Percentiles rank a stretch among this genome's conserved stretches.
Conservation (phyloP, 2,329 filamentous ascomycete genomes). For the Cercospora canescens region DNA sequence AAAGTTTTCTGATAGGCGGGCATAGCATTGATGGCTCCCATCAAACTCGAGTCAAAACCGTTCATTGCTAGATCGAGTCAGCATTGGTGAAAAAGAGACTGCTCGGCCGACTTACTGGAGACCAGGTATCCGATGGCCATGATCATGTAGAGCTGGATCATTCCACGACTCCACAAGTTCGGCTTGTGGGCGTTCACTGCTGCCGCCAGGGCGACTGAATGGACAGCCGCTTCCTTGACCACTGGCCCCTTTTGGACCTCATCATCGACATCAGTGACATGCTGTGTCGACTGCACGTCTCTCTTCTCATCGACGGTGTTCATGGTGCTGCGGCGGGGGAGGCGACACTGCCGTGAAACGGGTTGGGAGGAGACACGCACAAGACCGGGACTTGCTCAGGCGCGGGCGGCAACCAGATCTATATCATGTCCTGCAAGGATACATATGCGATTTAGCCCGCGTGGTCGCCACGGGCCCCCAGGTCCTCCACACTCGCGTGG, state of each 20-base stretch:
- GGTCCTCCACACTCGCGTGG: slow-evolving; percentile 23
- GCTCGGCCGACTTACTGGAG: slow-evolving; percentile 6
- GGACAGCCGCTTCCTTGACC: slow-evolving; percentile 25
- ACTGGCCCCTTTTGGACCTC: slow-evolving; percentile 20
- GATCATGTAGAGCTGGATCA: slow-evolving; percentile 29
- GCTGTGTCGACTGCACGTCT: slow-evolving; percentile 15
- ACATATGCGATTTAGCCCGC: slow-evolving; percentile 10
- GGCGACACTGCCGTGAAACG: background rate
- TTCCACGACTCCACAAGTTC: slow-evolving; percentile 24
- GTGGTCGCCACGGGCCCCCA: slow-evolving; percentile 14
- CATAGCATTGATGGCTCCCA: slow-evolving; percentile 57
- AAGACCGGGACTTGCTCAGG: background rate
- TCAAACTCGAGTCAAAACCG: slow-evolving; percentile 38
- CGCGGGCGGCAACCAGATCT: slow-evolving; percentile 1
- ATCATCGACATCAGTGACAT: slow-evolving; percentile 22
- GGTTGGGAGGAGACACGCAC: background rate
- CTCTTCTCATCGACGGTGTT: slow-evolving; percentile 52
- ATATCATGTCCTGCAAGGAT: slow-evolving; percentile 11
- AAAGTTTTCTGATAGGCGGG: slow-evolving; percentile 53
- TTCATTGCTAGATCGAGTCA: slow-evolving; percentile 16
- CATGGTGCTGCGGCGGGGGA: slow-evolving; percentile 38
- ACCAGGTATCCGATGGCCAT: slow-evolving; percentile 27
- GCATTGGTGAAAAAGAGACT: background rate
- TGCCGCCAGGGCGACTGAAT: slow-evolving; percentile 26
- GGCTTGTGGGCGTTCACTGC: slow-evolving; percentile 27